These are phyloP conservation scores for Pleurotus tuber-regium DNA, from an alignment of 768 basidiomycete species.

Conservation along the genomic window DNA sequence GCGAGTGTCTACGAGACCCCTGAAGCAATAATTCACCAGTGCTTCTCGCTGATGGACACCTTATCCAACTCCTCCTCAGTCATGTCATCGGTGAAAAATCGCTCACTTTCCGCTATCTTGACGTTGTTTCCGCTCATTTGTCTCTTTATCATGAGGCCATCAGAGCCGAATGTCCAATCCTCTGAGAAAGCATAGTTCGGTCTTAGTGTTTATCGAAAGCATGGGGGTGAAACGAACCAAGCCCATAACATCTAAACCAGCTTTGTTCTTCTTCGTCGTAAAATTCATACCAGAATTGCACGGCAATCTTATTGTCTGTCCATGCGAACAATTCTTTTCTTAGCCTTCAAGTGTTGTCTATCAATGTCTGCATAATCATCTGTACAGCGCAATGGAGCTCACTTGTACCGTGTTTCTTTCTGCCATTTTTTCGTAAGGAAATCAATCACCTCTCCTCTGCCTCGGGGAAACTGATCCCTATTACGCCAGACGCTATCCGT, in stretches of 20 bases:
- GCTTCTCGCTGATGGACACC: constrained; percentile 32
- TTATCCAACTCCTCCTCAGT: constrained; percentile 27
- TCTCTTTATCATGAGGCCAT: constrained; percentile 54
- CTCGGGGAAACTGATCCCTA: constrained; percentile 45
- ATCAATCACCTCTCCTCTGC: constrained; percentile 38
- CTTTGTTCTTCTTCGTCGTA: constrained; percentile 35
- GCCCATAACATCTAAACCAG: constrained; percentile 42
- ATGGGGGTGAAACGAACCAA: constrained; percentile 23
- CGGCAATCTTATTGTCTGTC: constrained; percentile 51
- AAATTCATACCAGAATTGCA: constrained; percentile 53
- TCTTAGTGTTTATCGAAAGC: neutral
- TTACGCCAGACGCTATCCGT: constrained; percentile 56
- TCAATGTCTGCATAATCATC: neutral
- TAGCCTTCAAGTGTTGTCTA: constrained; percentile 17
- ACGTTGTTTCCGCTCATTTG: constrained; percentile 51
- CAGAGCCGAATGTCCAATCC: constrained; percentile 54
- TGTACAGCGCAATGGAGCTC: constrained; percentile 11
- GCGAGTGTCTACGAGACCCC: no score
- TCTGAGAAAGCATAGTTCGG: constrained; percentile 15
- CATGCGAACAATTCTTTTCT: constrained; percentile 57
- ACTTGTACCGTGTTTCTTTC: constrained; percentile 44
- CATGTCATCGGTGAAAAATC: constrained; percentile 51
- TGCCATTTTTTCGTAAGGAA: constrained; percentile 53
- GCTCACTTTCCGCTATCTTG: constrained; percentile 38
- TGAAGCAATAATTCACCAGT: constrained; percentile 30